These are phyloP conservation scores for Hypoxylon trugodes DNA, from an alignment of 495 filamentous ascomycete species.

Conservation along the genomic window DNA sequence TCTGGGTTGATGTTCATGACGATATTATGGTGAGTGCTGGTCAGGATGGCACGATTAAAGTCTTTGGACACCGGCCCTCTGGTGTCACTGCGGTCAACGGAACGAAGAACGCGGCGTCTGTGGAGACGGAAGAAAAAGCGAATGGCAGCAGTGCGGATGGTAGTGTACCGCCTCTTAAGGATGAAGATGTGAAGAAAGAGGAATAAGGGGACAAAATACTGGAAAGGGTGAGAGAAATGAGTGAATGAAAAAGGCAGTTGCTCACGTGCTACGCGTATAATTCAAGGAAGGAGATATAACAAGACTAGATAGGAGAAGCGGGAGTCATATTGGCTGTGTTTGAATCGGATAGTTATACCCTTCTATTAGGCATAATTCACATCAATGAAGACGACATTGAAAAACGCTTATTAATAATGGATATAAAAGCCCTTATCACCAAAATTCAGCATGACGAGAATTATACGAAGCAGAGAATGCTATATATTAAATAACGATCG, in stretches of 20 bases:
- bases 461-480: too few relatives aligned
- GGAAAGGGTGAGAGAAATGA: neutral
- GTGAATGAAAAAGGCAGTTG: neutral
- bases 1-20: slow-evolving; percentile 74
- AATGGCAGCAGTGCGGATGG: neutral
- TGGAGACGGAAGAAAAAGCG: slow-evolving; percentile 1
- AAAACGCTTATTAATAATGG: too few relatives aligned
- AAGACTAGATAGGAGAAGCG: too few relatives aligned
- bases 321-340: neutral
- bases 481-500: too few relatives aligned
- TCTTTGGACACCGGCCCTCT: slow-evolving; percentile 46
- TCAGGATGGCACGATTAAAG: slow-evolving; percentile 52
- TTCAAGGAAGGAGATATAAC: too few relatives aligned
- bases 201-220: slow-evolving; percentile 14
- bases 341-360: neutral
- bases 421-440: too few relatives aligned
- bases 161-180: slow-evolving; percentile 33
- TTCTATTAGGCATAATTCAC: too few relatives aligned
- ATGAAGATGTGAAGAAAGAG: slow-evolving; percentile 45
- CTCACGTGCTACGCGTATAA: neutral
- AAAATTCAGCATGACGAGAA: too few relatives aligned
- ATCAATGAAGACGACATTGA: too few relatives aligned
- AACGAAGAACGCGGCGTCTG: neutral
- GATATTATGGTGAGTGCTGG: slow-evolving; percentile 58
- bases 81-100: slow-evolving; percentile 8